Evolutionary conservation across 176 grass and related monocot genomes (phyloP), one percentile per base, ranked within the genome.

Genomic region (Aegilops sharonensis): DNA sequence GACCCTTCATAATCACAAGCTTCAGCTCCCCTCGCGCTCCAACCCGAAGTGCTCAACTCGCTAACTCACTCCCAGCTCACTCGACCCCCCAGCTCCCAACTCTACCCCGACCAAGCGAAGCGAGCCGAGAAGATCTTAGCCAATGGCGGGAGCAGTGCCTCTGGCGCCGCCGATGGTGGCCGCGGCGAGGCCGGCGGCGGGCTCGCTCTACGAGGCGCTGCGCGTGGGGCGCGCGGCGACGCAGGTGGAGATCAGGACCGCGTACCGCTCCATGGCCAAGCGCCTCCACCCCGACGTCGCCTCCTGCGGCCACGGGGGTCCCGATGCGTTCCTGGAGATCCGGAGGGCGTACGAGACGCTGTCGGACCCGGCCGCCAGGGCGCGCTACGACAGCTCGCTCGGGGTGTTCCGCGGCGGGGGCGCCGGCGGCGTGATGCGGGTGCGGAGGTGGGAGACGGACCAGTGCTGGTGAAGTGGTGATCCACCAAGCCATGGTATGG

Each of bases 231-330:
- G 92, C 68, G 78, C 82, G 52, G 94, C 94, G 61, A 80, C 89
- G 37, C 87, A 30, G 24, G 67, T 29, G 78, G 91, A 96, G 88
- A 96, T 93, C 85, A 93, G 85, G 85, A 68, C 85, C 9, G 94
- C 91, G 36, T 91, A 96, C 74, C 91, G 91, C 18, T 47, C 89
- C 68, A 78, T 96, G 87, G 94, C 91, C 66, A 96, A 96, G 82
- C 87, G 68, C 72, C 78, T 91, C 17, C 94, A 96, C 75, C 94
- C 89, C 10, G 94, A 96, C 82, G 87, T 77, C 63, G 69, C 87
- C 24, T 56, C 69, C 4, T 69, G 80, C 14, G 59, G 29, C 4
- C 64, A 66, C 40, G 50, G 18, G 21, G 81, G 79, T 1, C 37
- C 73, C 12, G 78, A 79, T 3, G 65, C 84, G 34, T 96, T 96